Evolutionary conservation across 2,329 filamentous ascomycete species (phyloP).

Genomic region (Metarhizium humberi): DNA sequence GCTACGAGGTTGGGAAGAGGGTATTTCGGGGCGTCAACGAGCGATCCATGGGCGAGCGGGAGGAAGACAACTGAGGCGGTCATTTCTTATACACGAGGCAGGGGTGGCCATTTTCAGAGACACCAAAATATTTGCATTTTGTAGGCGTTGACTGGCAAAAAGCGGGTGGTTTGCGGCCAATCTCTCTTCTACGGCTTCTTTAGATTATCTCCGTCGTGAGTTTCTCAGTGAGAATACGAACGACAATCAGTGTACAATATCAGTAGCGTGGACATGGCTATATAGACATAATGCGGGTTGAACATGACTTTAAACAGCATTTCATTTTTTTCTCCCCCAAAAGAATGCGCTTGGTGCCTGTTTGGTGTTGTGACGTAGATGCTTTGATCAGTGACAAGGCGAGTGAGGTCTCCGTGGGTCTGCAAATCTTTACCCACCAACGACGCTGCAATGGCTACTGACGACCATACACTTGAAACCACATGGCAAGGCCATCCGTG

Average conservation of each 20-base stretch:
- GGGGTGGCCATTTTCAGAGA: background rate
- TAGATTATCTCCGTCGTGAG: background rate
- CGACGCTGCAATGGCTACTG: too few species aligned
- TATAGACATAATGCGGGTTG: constrained; percentile 1
- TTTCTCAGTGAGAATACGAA: background rate
- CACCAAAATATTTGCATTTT: background rate
- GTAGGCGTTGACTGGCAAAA: background rate
- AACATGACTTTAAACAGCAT: background rate
- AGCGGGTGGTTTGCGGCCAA: background rate
- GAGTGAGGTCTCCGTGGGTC: constrained; percentile 1
- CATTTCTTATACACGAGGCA: background rate
- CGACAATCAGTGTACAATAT: constrained; percentile 2
- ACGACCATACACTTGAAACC: too few species aligned
- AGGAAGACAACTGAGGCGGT: background rate
- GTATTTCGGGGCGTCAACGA: constrained; percentile 70
- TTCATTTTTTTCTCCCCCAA: too few species aligned
- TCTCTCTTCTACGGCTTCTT: background rate
- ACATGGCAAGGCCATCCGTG: too few species aligned
- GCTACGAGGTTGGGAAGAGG: constrained; percentile 91
- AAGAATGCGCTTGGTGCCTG: too few species aligned
- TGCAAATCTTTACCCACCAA: constrained; percentile 18
- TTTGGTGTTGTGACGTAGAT: too few species aligned
- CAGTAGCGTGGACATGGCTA: background rate
- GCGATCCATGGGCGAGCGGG: constrained; percentile 14
- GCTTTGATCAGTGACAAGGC: too few species aligned